Conservation (phyloP, 2,329 filamentous ascomycete genomes). For the Ophidiomyces ophidiicola region DNA sequence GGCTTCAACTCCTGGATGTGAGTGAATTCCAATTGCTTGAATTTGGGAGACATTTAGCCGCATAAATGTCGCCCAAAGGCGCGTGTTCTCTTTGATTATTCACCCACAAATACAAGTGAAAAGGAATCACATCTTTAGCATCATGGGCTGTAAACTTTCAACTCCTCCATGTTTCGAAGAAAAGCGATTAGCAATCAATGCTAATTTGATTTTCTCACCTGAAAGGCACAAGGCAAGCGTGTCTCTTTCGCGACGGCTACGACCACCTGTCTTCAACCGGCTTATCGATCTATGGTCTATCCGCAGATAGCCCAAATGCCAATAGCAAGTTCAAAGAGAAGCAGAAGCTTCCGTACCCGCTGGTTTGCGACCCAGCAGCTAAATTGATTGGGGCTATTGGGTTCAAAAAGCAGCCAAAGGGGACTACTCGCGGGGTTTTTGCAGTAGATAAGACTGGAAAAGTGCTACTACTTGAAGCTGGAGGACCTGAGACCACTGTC, state of each 20-base stretch:
- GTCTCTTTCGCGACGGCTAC: conserved; percentile 83
- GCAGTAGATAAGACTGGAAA: conserved; percentile 72
- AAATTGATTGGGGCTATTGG: conserved; percentile 75
- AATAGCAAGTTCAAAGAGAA: conserved; percentile 90
- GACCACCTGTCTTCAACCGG: conserved; percentile 62
- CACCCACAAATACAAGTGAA: not conserved
- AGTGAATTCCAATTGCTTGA: conserved; percentile 30
- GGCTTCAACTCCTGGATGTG: conserved; percentile 89
- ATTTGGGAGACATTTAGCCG: conserved; percentile 1
- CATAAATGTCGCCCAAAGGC: not conserved
- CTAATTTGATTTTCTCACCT: conserved; percentile 2
- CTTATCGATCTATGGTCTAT: conserved; percentile 80
- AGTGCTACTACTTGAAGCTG: conserved; percentile 60
- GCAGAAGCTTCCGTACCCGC: conserved; percentile 74
- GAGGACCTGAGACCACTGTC: conserved; percentile 65
- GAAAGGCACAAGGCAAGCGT: conserved; percentile 84
- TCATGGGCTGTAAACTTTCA: too few relatives aligned
- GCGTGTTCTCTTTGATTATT: not conserved
- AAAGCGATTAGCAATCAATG: not conserved
- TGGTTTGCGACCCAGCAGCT: conserved; percentile 68
- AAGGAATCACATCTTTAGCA: too few relatives aligned
- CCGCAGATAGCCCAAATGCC: conserved; percentile 72
- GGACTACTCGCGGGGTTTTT: conserved; percentile 77
- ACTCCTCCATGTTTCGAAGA: too few relatives aligned
- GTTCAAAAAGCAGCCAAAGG: conserved; percentile 71